These are phyloP conservation scores for Coemansia sp. DNA, from an alignment of 192 early-diverging fungal genomes.

Conservation along the genomic window DNA sequence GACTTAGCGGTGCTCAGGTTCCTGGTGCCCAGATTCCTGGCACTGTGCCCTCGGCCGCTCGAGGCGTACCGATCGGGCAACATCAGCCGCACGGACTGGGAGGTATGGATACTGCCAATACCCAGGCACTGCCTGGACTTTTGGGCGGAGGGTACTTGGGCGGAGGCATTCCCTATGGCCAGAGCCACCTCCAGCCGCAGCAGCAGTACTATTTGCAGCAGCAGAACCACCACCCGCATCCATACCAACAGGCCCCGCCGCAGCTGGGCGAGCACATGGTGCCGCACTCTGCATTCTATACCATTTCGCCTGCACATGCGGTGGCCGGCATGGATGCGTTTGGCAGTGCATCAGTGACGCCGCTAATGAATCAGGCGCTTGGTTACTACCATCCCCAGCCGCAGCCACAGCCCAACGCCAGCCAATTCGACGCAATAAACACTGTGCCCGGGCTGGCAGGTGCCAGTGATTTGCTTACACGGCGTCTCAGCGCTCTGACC, in stretches of 20 bases:
- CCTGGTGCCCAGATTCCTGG: constrained; percentile 13
- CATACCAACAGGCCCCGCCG: constrained; percentile 19
- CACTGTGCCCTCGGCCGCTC: constrained; percentile 14
- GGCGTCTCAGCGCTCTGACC: constrained; percentile 44
- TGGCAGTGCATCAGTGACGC: constrained; percentile 11
- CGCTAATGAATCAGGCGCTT: constrained; percentile 1
- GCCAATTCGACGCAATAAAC: constrained; percentile 12
- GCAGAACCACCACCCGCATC: no score
- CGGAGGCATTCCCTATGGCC: constrained; percentile 8
- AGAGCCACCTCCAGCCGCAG: constrained; percentile 21
- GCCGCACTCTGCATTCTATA: constrained; percentile 40
- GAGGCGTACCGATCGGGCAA: constrained; percentile 8
- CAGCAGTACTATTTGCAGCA: not conserved
- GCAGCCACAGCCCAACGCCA: not conserved
- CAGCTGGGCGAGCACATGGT: constrained; percentile 19
- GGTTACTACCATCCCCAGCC: constrained; percentile 18
- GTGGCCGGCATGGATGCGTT: constrained; percentile 25
- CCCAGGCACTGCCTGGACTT: constrained; percentile 23
- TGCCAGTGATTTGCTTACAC: constrained; percentile 45
- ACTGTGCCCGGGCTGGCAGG: constrained; percentile 2
- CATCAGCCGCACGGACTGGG: constrained; percentile 12
- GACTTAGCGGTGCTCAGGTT: constrained; percentile 37
- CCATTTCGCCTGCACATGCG: constrained; percentile 27
- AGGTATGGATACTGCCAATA: constrained; percentile 17
- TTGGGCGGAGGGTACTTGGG: constrained; percentile 6